Evolutionary conservation across 805 yeast genomes (phyloP).

Genomic region (Monosporozyma aerobia): DNA sequence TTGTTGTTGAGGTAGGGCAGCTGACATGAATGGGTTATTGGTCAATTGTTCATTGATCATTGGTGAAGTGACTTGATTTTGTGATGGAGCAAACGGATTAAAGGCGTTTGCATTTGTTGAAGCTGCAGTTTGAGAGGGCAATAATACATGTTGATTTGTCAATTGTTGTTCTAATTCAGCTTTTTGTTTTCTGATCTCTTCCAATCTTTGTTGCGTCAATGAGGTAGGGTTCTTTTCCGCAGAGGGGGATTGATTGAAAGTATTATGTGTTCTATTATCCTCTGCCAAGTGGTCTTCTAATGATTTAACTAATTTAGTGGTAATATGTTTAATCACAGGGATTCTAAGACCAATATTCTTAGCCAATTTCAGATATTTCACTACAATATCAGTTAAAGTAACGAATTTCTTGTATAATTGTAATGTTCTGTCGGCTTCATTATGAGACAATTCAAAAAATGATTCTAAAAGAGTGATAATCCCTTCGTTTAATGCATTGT

Average conservation of each 20-base stretch:
- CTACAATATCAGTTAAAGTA: slow-evolving; percentile 76
- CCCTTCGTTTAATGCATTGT: slow-evolving; percentile 90
- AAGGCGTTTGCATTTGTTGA: slow-evolving; percentile 14
- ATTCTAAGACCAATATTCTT: slow-evolving; percentile 85
- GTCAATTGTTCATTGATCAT: background rate
- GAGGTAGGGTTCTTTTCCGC: background rate
- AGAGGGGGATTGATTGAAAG: slow-evolving; percentile 9
- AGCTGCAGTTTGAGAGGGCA: slow-evolving; percentile 19
- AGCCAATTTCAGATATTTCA: slow-evolving; percentile 79
- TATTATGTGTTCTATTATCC: slow-evolving; percentile 37
- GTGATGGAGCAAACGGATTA: slow-evolving; percentile 27
- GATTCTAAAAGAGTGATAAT: slow-evolving; percentile 89
- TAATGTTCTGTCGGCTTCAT: slow-evolving; percentile 81
- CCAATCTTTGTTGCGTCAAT: slow-evolving; percentile 27
- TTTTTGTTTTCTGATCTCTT: slow-evolving; percentile 29
- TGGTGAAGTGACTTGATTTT: slow-evolving; percentile 1
- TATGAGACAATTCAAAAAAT: slow-evolving; percentile 82
- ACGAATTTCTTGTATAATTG: slow-evolving; percentile 79
- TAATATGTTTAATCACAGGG: slow-evolving; percentile 95
- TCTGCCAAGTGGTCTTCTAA: slow-evolving; percentile 84
- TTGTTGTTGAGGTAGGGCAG: slow-evolving; percentile 15
- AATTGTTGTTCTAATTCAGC: slow-evolving; percentile 25
- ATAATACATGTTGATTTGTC: slow-evolving; percentile 22
- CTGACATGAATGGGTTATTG: slow-evolving; percentile 4
- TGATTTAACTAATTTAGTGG: slow-evolving; percentile 80